These are phyloP conservation scores for Colletotrichum neosansevieriae DNA, from an alignment of 2,329 filamentous ascomycete species.

Conservation along the genomic window DNA sequence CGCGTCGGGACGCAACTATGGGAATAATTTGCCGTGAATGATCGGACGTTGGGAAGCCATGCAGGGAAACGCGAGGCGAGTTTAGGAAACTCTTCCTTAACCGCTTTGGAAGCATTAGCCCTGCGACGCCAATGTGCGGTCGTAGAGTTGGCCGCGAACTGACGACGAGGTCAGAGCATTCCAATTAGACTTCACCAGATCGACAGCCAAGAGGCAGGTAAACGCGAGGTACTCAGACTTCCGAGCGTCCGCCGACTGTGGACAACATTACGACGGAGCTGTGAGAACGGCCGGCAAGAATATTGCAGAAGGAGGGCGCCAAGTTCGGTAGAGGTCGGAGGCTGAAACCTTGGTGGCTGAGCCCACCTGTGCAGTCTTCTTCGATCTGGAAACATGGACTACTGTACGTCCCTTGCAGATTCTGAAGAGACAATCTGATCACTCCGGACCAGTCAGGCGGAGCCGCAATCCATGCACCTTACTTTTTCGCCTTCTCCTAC, in stretches of 20 bases:
- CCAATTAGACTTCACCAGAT: slow-evolving; percentile 24
- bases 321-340: slow-evolving; percentile 37
- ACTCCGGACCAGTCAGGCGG: slow-evolving; percentile 14
- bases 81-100: slow-evolving; percentile 30
- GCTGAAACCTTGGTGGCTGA: slow-evolving; percentile 39
- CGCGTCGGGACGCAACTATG: slow-evolving; percentile 25
- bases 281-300: slow-evolving; percentile 6
- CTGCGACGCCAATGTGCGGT: slow-evolving; percentile 31
- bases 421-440: slow-evolving; percentile 20
- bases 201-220: slow-evolving; percentile 29
- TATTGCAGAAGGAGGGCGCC: slow-evolving; percentile 29
- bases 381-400: slow-evolving; percentile 19
- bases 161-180: slow-evolving; percentile 34
- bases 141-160: neutral
- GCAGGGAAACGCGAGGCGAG: slow-evolving; percentile 36
- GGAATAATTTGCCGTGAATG: slow-evolving; percentile 21
- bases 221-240: slow-evolving; percentile 38
- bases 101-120: slow-evolving; percentile 28
- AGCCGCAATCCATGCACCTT: slow-evolving; percentile 15
- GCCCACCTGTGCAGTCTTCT: slow-evolving; percentile 12
- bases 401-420: slow-evolving; percentile 37
- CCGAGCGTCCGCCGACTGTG: slow-evolving; percentile 13
- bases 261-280: slow-evolving; percentile 17
- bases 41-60: slow-evolving; percentile 22
- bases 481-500: neutral